Evolutionary conservation across 2,329 filamentous ascomycete species (phyloP), one percentile per base, ranked within the genome.

Genomic region (Ceratocystis colombiana): DNA sequence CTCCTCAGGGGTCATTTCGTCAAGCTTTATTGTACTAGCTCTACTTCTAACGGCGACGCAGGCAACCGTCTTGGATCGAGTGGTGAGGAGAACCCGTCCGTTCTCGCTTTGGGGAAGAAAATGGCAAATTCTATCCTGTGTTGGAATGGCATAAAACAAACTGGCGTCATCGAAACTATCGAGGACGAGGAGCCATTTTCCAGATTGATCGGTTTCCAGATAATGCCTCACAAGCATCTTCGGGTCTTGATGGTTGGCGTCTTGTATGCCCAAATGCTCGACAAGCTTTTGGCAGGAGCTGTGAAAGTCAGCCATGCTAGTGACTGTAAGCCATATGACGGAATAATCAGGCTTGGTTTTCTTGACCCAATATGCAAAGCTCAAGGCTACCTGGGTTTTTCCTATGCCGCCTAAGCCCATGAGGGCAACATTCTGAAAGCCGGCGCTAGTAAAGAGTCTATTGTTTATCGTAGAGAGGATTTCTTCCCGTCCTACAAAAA

Each of bases 101-200:
- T 68, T 65, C 1, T 55, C 6, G 15, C 63, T 70, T 0, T 61
- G 62, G 0, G 75, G 76, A 4, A 78, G 69, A 68, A 72, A 72
- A 3, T 73, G 64, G 0, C n/a, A 10, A 7, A 66, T 61, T 17
- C 41, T 12, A 41, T 41, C 3, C 22, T 50, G 8, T 53, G 3
- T 1, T 3, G 37, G 33, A 66, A 46, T 5, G 64, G 12, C 6
- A 15, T 15, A 5, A 4, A 28, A 25, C 12, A 28, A 5, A 5
- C 3, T 25, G 12, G 8, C 50, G 41, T 72, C 70, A 50, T 73
- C 70, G 4, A 70, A 69, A n/a, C 70, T 71, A 41, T 73, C 72
- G 6, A 72, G 10, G 7, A 72, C 48, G 0, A 73, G 67, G 28
- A 72, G 64, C 71, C 72, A 73, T 4, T 64, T 67, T 2, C 70